Evolutionary conservation across 495 filamentous ascomycete species (phyloP), one percentile per base, ranked within the genome.

Genomic region (Aspergillus ostianus): DNA sequence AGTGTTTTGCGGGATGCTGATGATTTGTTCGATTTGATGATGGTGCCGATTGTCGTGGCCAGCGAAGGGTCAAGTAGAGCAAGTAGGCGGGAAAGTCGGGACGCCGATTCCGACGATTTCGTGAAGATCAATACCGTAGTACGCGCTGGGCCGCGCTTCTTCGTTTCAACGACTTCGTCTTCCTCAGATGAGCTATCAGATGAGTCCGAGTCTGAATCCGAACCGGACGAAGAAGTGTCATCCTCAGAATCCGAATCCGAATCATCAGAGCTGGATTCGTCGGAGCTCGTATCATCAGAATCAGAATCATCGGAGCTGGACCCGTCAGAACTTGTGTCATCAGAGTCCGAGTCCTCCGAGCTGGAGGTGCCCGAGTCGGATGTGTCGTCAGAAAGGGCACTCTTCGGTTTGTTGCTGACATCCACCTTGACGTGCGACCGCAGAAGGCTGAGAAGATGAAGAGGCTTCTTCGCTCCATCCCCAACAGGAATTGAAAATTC

Each of bases 91-190:
- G 87, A 83, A 15, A 98, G 83, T 47, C 94, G 88, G 18, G 87
- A 82, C 21, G 93, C 90, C 18, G 85, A 84, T 70, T 96, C 90
- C 66, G 91, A 97, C 55, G 86, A 91, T 57, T 90, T 90, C 49
- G 91, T 92, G 73, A 98, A 98, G 46, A 98, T 85, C 23, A 98
- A 79, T 13, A 88, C 84, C 0, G 73, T 76, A 13, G 60, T 66
- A 4, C 56, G 63, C 3, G 60, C 19, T 4, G 57, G 26, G 9
- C 18, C 32, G 20, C 44, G 10, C 19, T 55, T 54, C 6, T 21
- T 27, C 20, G 55, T 55, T 17, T 15, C 48, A 6, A 47, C 12
- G 1, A 21, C 18, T 21, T 64, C 41, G 7, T 58, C 36, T 18
- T 65, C 59, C 10, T 70, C 61, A 12, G 62, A 57, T 29, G 51